These are phyloP conservation scores for Aureobasidium leucospermi DNA, from an alignment of 2,329 filamentous ascomycete genomes.

Conservation along the genomic window DNA sequence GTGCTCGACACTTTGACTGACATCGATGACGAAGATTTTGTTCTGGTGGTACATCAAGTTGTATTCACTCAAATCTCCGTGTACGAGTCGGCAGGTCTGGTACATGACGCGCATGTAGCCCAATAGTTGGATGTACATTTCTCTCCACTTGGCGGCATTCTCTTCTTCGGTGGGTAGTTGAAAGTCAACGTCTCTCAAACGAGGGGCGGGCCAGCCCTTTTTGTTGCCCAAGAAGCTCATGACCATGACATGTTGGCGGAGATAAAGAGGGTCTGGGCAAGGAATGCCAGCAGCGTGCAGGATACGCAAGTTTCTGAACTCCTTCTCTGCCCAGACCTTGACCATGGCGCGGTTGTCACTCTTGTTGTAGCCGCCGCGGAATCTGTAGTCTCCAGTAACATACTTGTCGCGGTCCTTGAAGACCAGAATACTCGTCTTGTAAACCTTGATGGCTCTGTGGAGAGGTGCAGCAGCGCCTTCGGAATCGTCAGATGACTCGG, in stretches of 20 bases:
- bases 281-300: slow-evolving; percentile 79
- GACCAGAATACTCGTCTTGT: slow-evolving; percentile 95
- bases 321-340: slow-evolving; percentile 97
- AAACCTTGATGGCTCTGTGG: slow-evolving; percentile 92
- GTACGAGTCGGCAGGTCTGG: slow-evolving; percentile 82
- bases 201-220: slow-evolving; percentile 80
- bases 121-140: slow-evolving; percentile 74
- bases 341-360: slow-evolving; percentile 95
- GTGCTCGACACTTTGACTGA: slow-evolving; percentile 94
- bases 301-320: slow-evolving; percentile 86
- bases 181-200: slow-evolving; percentile 79
- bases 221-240: slow-evolving; percentile 89
- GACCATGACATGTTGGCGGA: slow-evolving; percentile 89
- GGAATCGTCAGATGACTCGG: slow-evolving; percentile 46
- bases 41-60: slow-evolving; percentile 85
- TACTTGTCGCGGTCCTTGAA: slow-evolving; percentile 98
- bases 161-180: slow-evolving; percentile 43
- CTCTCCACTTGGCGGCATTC: slow-evolving; percentile 63
- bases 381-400: slow-evolving; percentile 88
- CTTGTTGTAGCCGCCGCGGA: slow-evolving; percentile 86
- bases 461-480: slow-evolving; percentile 39
- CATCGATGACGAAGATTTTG: slow-evolving; percentile 88
- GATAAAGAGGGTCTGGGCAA: slow-evolving; percentile 78
- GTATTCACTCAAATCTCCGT: slow-evolving; percentile 97
- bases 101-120: slow-evolving; percentile 90